Base-by-base conservation (phyloP, 2,329 filamentous ascomycete species). In the Rasamsonia emersonii region DNA sequence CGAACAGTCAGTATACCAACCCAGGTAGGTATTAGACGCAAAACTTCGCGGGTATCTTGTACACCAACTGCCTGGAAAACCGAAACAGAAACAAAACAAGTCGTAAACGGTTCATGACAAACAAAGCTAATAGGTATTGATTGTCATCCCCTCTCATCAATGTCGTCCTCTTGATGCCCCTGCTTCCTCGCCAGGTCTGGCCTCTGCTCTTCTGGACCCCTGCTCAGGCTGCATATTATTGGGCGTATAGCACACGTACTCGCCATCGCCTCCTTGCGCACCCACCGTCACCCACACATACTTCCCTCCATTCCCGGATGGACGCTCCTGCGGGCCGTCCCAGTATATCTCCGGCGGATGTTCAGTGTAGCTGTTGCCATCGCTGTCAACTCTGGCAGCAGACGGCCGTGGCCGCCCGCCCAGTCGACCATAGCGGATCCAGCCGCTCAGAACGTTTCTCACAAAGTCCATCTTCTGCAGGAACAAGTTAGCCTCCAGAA, bases 241-340 rank as follows among this genome's bases (percentile, higher is more conserved):
- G 11, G 11, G 20, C 20, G 20, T 23, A 11, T 11, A 11, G 25
- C 36, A 59, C n/a, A 54, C 50, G 39, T 64, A 64, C 16, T 61
- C 53, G 2, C 53, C 58, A 49, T 68, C 65, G 15, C 64, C 65
- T 33, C 63, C 64, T 14, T 58, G 61, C 13, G 63, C 60, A 5
- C 65, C 65, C 10, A 68, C 64, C 0, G 64, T 67, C 15, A 67
- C 65, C 65, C 70, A 73, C 34, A 64, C 65, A 26, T 69, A 63
- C 45, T 70, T 70, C 3, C 50, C 65, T 55, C 50, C 54, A 17
- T 72, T 68, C 11, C 50, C 67, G 30, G 49, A 58, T 28, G 44
- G 55, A 21, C 46, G 62, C 46, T 55, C 62, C 45, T 58, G 62
- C 21, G 47, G 50, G 24, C 60, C 65, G 45, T 55, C 54, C 58